These are phyloP conservation scores for Xerophyta viscosa DNA, from an alignment of 106 monocot species.

Conservation along the genomic window DNA sequence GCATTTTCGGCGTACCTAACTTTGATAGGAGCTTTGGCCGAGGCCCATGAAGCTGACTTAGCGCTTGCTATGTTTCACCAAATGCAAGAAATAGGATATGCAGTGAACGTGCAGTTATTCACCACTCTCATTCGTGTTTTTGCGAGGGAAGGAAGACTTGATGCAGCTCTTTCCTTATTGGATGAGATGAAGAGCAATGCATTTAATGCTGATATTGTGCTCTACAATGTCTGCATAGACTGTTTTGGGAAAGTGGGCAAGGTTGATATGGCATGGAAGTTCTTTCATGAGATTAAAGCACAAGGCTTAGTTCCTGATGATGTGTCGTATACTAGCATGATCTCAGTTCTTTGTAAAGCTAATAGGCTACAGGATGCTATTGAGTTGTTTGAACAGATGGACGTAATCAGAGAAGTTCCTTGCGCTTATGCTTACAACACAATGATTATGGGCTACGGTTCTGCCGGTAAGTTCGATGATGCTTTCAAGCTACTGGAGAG, in stretches of 20 bases:
- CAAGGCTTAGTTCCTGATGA: slow-evolving; percentile 84
- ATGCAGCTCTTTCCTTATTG: slow-evolving; percentile 65
- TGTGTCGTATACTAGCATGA: slow-evolving; percentile 94
- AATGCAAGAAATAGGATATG: slow-evolving; percentile 97
- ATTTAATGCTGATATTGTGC: slow-evolving; percentile 65
- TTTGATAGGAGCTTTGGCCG: slow-evolving; percentile 79
- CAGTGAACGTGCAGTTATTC: slow-evolving; percentile 74
- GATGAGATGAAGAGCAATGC: slow-evolving; percentile 89
- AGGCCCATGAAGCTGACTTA: slow-evolving; percentile 54
- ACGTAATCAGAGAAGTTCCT: slow-evolving; percentile 55
- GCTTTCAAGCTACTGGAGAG: slow-evolving; percentile 66
- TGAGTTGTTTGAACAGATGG: slow-evolving; percentile 83
- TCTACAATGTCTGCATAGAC: slow-evolving; percentile 96
- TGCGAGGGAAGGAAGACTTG: slow-evolving; percentile 64
- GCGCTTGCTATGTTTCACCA: slow-evolving; percentile 78
- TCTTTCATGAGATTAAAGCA: slow-evolving; percentile 89
- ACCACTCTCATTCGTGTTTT: slow-evolving; percentile 82
- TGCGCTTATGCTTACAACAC: slow-evolving; percentile 95
- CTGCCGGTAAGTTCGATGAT: slow-evolving; percentile 71
- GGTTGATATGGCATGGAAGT: slow-evolving; percentile 99
- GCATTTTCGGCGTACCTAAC: slow-evolving; percentile 88
- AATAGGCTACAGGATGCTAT: slow-evolving; percentile 65
- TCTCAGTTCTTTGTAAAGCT: slow-evolving; percentile 77
- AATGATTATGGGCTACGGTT: slow-evolving; percentile 99
- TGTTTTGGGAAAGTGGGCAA: slow-evolving; percentile 95